Conservation (phyloP, 257 asterid genomes). For the Solanum lycopersicoides region DNA sequence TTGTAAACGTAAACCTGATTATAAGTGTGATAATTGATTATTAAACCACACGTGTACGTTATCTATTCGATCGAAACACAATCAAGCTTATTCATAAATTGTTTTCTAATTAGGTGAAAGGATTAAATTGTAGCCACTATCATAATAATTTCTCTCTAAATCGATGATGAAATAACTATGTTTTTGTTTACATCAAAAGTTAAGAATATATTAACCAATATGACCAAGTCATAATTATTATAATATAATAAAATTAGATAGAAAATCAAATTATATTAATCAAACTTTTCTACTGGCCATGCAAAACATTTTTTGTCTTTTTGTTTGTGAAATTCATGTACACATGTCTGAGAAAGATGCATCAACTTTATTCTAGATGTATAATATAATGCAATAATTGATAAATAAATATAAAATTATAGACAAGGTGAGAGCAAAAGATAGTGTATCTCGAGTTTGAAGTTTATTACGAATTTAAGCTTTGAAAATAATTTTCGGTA, state of each 20-base stretch:
- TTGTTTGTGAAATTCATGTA: not conserved
- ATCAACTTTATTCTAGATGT: not conserved
- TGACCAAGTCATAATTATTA: not conserved
- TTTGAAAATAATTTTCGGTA: not conserved
- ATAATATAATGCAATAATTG: not conserved
- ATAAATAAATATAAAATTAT: not conserved
- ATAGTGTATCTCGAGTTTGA: rapidly evolving
- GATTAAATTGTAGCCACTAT: not conserved
- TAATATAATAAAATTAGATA: not conserved
- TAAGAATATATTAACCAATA: not conserved
- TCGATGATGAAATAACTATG: not conserved
- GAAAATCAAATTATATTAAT: not conserved
- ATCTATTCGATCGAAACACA: not conserved
- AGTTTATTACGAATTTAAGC: not conserved
- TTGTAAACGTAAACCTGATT: not conserved
- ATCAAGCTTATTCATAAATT: too few species aligned
- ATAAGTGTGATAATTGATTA: not conserved
- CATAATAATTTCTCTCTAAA: not conserved
- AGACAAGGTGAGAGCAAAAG: not conserved
- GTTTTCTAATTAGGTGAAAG: not conserved
- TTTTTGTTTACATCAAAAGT: not conserved
- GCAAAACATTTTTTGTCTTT: not conserved
- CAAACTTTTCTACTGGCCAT: not conserved
- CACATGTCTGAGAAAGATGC: not conserved
- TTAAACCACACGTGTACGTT: not conserved